These are phyloP conservation scores for Colletotrichum plurivorum DNA, from an alignment of 2,329 filamentous ascomycete species.

Conservation along the genomic window DNA sequence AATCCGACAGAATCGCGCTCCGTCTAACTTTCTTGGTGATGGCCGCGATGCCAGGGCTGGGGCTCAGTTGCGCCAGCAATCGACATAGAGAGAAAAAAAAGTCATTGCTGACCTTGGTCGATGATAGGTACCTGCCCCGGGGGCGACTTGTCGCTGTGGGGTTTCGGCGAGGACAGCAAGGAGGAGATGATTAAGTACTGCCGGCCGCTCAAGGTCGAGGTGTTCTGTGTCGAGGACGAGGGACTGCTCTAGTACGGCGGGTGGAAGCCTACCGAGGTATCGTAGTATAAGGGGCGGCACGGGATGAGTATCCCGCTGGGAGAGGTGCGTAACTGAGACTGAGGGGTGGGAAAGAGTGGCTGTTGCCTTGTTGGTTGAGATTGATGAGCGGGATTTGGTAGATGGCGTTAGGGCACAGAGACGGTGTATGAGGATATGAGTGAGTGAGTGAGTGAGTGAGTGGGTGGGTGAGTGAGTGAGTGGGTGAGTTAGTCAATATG, in stretches of 20 bases:
- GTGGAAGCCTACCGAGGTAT: conserved; percentile 74
- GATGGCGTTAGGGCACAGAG: too few species aligned
- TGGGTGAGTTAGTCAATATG: too few species aligned
- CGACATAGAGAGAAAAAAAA: too few species aligned
- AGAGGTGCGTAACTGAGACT: conserved; percentile 21
- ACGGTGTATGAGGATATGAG: too few species aligned
- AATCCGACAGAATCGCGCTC: neutral
- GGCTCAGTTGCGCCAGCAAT: conserved; percentile 13
- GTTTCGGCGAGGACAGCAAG: conserved; percentile 78
- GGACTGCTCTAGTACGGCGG: conserved; percentile 62
- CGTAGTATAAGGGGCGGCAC: conserved; percentile 76
- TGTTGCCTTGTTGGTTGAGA: too few species aligned
- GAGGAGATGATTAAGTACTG: conserved; percentile 79
- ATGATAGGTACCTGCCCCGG: conserved; percentile 80
- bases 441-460: too few species aligned
- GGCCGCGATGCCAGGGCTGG: conserved; percentile 1
- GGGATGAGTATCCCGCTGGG: conserved; percentile 63
- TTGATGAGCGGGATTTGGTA: too few species aligned
- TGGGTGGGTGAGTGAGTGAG: too few species aligned
- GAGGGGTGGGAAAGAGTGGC: too few species aligned
- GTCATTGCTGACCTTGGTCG: too few species aligned
- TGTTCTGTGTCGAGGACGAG: conserved; percentile 73
- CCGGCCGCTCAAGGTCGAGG: conserved; percentile 80
- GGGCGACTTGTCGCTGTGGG: conserved; percentile 86
- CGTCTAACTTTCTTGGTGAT: conserved; percentile 9